Evolutionary conservation across 371 early-diverging fungal genomes (phyloP), one percentile per base, ranked within the genome.

Genomic region (Mucor lusitanicus): DNA sequence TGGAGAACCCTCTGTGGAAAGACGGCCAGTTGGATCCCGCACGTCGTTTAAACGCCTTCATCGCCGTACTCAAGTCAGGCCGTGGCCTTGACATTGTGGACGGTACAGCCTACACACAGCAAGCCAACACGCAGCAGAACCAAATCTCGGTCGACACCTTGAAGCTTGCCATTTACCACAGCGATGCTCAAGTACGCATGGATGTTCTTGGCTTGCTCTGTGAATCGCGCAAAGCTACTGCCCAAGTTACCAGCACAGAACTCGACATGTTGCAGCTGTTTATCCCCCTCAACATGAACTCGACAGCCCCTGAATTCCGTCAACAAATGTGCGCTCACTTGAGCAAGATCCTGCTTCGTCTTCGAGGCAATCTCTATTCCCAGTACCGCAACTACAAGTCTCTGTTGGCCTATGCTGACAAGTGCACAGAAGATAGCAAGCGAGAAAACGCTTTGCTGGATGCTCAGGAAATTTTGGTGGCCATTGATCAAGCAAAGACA

Each of bases 151-250:
- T 74, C 3, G 63, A 75, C 23, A 79, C 72, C 1, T 70, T 89
- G 19, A 79, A 80, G 27, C 71, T 80, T 6, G 91, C 94, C 6
- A 87, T 92, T 57, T 78, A 86, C 59, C 93, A 94, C 64, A 81
- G 84, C 1, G 94, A 94, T 67, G 73, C 77, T 42, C 87, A 88
- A 32, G 88, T 95, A n/a, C 89, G 96, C 8, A 80, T 89, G 28
- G 95, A 96, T 64, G 90, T 91, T 0, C 78, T 95, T 48, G 94
- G 92, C 5, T 77, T 96, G 4, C 71, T 95, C 11, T 92, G 94
- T 67, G 94, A 94, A 62, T 86, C 93, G 0, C 81, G 87, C 39
- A 88, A 90, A 37, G 82, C 87, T 4, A 87, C 90, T 0, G 82
- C 88, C 8, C 83, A 82, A n/a, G 79, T 91, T 6, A 85, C 85